phyloP scores from a whole-genome alignment of 495 filamentous ascomycete species.

The Penicillium longicatenatum region DNA sequence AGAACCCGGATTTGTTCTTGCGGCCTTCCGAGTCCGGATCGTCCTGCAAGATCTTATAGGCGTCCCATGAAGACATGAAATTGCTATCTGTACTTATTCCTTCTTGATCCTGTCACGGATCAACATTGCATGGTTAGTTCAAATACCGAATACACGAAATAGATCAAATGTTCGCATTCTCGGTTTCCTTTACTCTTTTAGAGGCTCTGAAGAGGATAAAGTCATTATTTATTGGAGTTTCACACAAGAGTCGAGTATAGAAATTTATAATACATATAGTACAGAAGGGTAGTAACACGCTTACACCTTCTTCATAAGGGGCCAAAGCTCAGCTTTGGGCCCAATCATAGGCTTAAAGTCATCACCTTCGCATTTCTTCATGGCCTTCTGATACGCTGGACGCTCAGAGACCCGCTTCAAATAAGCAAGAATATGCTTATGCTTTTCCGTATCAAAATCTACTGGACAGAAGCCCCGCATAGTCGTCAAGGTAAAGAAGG shows the following conservation, averaged over 20 bases:
- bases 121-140: neutral
- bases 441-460: constrained; percentile 32
- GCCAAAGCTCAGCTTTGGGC: constrained; percentile 15
- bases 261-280: neutral
- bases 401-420: constrained; percentile 28
- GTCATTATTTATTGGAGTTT: neutral
- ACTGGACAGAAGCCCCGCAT: constrained; percentile 50
- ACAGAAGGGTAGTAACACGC: neutral
- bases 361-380: constrained; percentile 39
- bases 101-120: neutral
- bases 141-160: neutral
- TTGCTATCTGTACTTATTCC: neutral
- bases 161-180: neutral
- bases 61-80: neutral
- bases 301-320: constrained; percentile 8
- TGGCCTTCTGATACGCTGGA: constrained; percentile 31
- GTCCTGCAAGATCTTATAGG: neutral
- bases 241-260: neutral
- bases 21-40: neutral
- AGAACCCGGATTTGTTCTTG: constrained; percentile 33
- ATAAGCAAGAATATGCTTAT: constrained; percentile 29
- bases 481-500: constrained; percentile 54
- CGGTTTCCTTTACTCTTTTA: neutral
- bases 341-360: constrained; percentile 25
- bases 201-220: neutral